Evolutionary conservation across 1,284 basidiomycete genomes (phyloP).

Genomic region (Puccinia hordei): DNA sequence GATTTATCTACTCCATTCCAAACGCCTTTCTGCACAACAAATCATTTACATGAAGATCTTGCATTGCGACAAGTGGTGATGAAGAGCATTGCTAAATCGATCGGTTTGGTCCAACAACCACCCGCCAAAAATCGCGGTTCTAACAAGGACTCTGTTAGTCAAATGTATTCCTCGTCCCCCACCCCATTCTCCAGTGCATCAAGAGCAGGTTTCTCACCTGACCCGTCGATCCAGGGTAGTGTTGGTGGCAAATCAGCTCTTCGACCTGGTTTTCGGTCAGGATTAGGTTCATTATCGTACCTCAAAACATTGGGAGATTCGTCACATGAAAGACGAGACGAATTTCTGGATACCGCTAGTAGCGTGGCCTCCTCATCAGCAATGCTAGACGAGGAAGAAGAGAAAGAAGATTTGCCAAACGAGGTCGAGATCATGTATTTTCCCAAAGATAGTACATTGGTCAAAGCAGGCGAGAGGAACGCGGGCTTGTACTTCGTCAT

Average conservation of each 20-base stretch:
- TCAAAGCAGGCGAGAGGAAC: slow-evolving; percentile 84
- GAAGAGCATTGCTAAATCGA: slow-evolving; percentile 95
- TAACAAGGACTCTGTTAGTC: slow-evolving; percentile 20
- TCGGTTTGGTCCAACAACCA: slow-evolving; percentile 85
- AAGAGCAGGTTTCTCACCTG: slow-evolving; percentile 57
- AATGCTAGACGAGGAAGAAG: slow-evolving; percentile 63
- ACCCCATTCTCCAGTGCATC: slow-evolving; percentile 60
- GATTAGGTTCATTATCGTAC: slow-evolving; percentile 80
- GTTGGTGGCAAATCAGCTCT: not conserved
- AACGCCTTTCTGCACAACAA: slow-evolving; percentile 1
- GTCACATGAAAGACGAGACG: slow-evolving; percentile 57
- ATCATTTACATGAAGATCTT: slow-evolving; percentile 66
- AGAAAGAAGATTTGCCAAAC: slow-evolving; percentile 78
- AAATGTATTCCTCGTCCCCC: slow-evolving; percentile 53
- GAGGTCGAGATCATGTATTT: slow-evolving; percentile 95
- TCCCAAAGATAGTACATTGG: slow-evolving; percentile 79
- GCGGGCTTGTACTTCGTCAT: slow-evolving; percentile 97
- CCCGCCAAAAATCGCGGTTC: slow-evolving; percentile 57
- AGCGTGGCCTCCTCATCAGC: slow-evolving; percentile 41
- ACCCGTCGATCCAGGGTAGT: slow-evolving; percentile 48
- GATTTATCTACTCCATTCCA: slow-evolving; percentile 20
- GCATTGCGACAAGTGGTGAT: slow-evolving; percentile 92
- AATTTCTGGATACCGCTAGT: slow-evolving; percentile 41
- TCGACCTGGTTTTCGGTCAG: slow-evolving; percentile 66
- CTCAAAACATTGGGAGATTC: slow-evolving; percentile 69